Conservation (phyloP, 2,329 filamentous ascomycete genomes). For the Knoxdaviesia proteae region DNA sequence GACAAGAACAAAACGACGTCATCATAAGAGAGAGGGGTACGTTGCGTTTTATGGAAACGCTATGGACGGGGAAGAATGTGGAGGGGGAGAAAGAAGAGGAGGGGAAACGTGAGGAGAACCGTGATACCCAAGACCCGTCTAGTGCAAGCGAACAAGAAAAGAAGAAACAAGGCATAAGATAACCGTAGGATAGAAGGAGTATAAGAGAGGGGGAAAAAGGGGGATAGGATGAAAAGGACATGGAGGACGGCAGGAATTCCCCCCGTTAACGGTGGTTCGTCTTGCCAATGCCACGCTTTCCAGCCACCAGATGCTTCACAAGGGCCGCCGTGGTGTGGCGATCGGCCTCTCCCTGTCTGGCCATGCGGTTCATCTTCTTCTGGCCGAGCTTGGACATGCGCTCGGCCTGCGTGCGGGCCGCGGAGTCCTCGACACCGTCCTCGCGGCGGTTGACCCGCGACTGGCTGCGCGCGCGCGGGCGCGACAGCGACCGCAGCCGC, state of each 20-base stretch:
- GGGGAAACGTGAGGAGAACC: background rate
- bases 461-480: slow-evolving; percentile 27
- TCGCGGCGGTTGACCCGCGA: slow-evolving; percentile 40
- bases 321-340: slow-evolving; percentile 65
- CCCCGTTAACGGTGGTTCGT: slow-evolving; percentile 43
- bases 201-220: background rate
- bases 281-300: slow-evolving; percentile 89
- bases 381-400: slow-evolving; percentile 73
- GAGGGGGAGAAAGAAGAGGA: background rate
- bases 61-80: background rate
- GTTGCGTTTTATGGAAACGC: no score
- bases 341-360: slow-evolving; percentile 89
- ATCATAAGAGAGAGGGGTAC: background rate
- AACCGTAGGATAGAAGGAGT: background rate
- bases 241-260: background rate
- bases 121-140: background rate
- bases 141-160: background rate
- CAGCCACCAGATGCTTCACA: slow-evolving; percentile 79
- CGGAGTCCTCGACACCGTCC: slow-evolving; percentile 54
- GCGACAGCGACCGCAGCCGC: slow-evolving; percentile 52
- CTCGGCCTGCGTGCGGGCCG: slow-evolving; percentile 57
- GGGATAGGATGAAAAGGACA: background rate
- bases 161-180: background rate
- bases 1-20: background rate
- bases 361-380: slow-evolving; percentile 98